Base-by-base conservation (phyloP, 2,329 filamentous ascomycete genomes). In the Alternaria ethzedia region DNA sequence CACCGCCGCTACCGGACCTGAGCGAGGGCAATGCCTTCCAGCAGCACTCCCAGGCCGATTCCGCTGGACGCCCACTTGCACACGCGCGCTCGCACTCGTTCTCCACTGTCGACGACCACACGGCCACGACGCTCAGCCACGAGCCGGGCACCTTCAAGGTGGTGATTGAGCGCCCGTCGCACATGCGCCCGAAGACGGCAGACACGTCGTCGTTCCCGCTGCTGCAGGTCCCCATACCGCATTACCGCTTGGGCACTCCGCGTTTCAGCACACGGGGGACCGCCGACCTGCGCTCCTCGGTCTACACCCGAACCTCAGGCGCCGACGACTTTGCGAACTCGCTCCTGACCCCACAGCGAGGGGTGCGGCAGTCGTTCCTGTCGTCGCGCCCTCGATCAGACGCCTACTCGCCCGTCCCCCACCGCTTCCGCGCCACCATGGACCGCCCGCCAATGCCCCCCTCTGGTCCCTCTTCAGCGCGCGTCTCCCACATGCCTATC, bases 241-340 rank as follows among this genome's bases (percentile, higher is more conserved):
- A 92, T 60, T 96, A 94, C 85, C 90, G 90, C 68, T 83, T 97
- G 61, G 94, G 94, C 12, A 91, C 90, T 1, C 93, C 93, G 17
- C 88, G 89, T 62, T 97, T 97, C 79, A 95, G 91, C 67, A 82
- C 87, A 57, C 86, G 87, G 70, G 93, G 93, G 11, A 94, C 91
- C 3, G 89, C 92, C 3, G 86, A 93, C 66, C 84, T 97, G 67
- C 90, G 92, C 65, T 91, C 90, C 68, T 96, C 94, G n/a, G 89
- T 91, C 15, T 92, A 93, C 78, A 88, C 87, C 11, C 80, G 81
- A 57, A 88, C 90, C 4, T 91, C 92, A 3, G 90, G 79, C 54
- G 82, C 88, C 6, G 92, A 95, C 57, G 92, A 94, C 64, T 79
- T 89, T 66, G 85, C 87, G 43, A 89, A 89, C 8, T 92, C 90